phyloP scores from a whole-genome alignment of 352 stramenopile genomes.

The Phytophthora sojae region DNA sequence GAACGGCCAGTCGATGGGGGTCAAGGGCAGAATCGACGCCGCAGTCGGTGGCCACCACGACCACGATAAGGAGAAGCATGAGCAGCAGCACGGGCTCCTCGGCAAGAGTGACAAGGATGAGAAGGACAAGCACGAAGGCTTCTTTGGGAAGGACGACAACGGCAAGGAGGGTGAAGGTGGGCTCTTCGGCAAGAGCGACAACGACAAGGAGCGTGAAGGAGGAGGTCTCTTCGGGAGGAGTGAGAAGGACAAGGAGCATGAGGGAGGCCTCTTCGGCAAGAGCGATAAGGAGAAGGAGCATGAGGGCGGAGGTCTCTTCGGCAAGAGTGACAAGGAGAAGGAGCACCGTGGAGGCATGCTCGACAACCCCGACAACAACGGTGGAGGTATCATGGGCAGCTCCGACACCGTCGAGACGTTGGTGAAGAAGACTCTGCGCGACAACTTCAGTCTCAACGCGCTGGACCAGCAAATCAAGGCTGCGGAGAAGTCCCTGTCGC shows the following conservation, averaged over 20 bases:
- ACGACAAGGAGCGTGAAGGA: conserved; percentile 3
- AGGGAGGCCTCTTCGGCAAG: not conserved
- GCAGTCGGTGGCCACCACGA: conserved; percentile 24
- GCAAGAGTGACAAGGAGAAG: conserved; percentile 13
- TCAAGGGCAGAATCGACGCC: conserved; percentile 31
- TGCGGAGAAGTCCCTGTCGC: conserved; percentile 32
- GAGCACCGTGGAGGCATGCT: conserved; percentile 9
- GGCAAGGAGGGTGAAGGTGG: conserved; percentile 6
- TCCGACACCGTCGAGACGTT: conserved; percentile 37
- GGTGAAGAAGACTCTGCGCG: conserved; percentile 28
- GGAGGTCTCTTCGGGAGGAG: conserved; percentile 4
- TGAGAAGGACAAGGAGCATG: conserved; percentile 15
- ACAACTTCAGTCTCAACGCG: conserved; percentile 34
- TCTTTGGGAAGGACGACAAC: conserved; percentile 8
- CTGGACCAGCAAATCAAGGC: conserved; percentile 34
- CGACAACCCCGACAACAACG: conserved; percentile 28
- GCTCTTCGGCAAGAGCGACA: conserved; percentile 1
- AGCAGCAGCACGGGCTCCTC: conserved; percentile 14
- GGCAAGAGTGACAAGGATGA: conserved; percentile 2
- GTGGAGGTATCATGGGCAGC: conserved; percentile 26
- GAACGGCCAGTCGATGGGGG: conserved; percentile 31
- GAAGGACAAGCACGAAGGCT: conserved; percentile 5
- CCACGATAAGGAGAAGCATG: conserved; percentile 11
- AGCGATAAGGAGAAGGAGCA: conserved; percentile 6
- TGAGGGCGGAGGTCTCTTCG: not conserved